Evolutionary conservation across 495 filamentous ascomycete species (phyloP).

Genomic region (Filosporella fistucella): DNA sequence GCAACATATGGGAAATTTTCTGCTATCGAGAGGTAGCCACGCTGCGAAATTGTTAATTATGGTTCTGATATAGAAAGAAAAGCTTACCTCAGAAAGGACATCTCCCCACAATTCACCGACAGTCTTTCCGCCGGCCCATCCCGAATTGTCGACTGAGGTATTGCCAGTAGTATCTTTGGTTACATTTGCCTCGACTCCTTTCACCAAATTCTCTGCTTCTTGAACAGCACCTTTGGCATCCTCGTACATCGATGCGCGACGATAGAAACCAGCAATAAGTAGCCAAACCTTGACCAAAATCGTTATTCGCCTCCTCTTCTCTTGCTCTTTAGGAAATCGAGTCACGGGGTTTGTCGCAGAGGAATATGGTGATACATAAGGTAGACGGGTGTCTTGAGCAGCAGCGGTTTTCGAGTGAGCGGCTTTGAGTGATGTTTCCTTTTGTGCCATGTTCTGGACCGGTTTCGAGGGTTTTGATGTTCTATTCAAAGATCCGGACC

Average conservation of each 20-base stretch:
- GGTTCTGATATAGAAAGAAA: too few species aligned
- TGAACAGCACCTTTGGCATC: slow-evolving; percentile 74
- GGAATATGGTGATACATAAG: slow-evolving; percentile 64
- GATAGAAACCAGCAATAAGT: slow-evolving; percentile 80
- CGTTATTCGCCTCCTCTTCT: slow-evolving; percentile 51
- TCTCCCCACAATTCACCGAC: slow-evolving; percentile 80
- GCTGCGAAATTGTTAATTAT: too few species aligned
- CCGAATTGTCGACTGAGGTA: slow-evolving; percentile 49
- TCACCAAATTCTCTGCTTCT: slow-evolving; percentile 72
- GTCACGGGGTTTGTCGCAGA: slow-evolving; percentile 39
- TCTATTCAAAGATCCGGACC: too few species aligned
- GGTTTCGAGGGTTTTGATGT: neutral
- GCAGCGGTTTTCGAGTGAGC: slow-evolving; percentile 53
- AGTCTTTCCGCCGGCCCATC: slow-evolving; percentile 71
- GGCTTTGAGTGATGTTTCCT: slow-evolving; percentile 45
- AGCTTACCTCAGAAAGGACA: slow-evolving; percentile 64
- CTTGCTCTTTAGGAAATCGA: slow-evolving; percentile 43
- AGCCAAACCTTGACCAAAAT: slow-evolving; percentile 82
- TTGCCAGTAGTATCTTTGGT: slow-evolving; percentile 43
- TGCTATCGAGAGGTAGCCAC: slow-evolving; percentile 61
- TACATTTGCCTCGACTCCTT: slow-evolving; percentile 47
- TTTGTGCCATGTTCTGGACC: slow-evolving; percentile 34
- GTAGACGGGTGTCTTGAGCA: slow-evolving; percentile 79
- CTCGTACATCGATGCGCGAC: slow-evolving; percentile 69
- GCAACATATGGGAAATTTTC: slow-evolving; percentile 62